Evolutionary conservation across 2,329 filamentous ascomycete species (phyloP).

Genomic region (Xylaria sp.): DNA sequence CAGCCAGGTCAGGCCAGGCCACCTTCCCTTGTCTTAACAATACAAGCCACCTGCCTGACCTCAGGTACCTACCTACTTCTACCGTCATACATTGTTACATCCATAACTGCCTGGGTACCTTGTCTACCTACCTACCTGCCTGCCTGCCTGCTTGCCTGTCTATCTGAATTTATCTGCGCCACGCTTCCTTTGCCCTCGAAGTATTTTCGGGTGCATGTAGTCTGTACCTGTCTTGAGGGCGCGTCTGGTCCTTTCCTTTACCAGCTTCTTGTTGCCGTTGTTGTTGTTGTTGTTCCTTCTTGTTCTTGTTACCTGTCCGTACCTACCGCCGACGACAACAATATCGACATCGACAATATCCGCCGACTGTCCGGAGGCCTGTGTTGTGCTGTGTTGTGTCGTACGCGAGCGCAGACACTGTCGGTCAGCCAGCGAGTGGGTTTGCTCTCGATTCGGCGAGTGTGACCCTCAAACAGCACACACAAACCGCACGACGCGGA

Average conservation of each 20-base stretch:
- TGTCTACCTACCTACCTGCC: not conserved
- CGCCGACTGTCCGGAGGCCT: not conserved
- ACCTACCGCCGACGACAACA: not conserved
- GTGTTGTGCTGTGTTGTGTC: not conserved
- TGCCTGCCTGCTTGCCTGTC: no score
- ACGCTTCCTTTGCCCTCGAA: not conserved
- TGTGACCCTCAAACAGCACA: constrained; percentile 4
- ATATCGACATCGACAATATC: not conserved
- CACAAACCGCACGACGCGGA: not conserved
- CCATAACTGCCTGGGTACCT: no score
- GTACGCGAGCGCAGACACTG: constrained; percentile 8
- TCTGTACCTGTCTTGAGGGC: not conserved
- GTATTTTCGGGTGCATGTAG: not conserved
- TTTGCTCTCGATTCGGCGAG: constrained; percentile 11
- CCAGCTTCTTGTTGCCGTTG: not conserved
- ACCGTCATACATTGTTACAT: not conserved
- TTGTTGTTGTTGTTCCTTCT: no score
- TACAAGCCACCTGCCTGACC: not conserved
- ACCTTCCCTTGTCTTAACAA: not conserved
- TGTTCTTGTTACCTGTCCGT: no score
- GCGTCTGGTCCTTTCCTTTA: constrained; percentile 13
- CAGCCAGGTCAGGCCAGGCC: constrained; percentile 5
- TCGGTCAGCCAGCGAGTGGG: not conserved
- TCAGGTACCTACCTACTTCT: not conserved
- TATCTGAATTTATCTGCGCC: not conserved